Evolutionary conservation across 2,329 filamentous ascomycete species (phyloP).

Genomic region (Botrytis deweyae): DNA sequence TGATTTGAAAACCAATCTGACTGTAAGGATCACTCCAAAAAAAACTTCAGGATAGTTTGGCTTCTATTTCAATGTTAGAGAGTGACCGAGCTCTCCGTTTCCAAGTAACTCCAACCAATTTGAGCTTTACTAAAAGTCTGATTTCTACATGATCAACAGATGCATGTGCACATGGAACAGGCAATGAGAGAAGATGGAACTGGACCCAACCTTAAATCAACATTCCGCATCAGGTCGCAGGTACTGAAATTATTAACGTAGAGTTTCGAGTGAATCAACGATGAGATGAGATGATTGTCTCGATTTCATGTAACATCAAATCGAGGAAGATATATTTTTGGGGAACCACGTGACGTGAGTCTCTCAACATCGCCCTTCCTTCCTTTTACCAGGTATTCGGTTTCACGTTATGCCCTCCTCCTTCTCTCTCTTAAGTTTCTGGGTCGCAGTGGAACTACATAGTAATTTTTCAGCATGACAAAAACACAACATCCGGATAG

Average conservation of each 20-base stretch:
- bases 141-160: not conserved
- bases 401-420: not conserved
- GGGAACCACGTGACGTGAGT: not conserved
- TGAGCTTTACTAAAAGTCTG: not conserved
- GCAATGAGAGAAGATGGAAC: not conserved
- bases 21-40: not conserved
- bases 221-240: not conserved
- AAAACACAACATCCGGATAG: conserved; percentile 7
- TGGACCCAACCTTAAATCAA: not conserved
- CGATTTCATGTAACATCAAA: not conserved
- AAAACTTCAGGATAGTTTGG: not conserved
- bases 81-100: not conserved
- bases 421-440: not conserved
- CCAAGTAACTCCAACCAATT: not conserved
- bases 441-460: not conserved
- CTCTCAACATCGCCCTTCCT: not conserved
- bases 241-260: not conserved
- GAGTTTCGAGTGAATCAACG: not conserved
- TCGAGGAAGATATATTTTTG: not conserved
- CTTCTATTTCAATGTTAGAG: not conserved
- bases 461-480: not conserved
- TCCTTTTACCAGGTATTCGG: not conserved
- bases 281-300: conserved; percentile 1
- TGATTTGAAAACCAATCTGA: not conserved
- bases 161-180: not conserved